Conservation (phyloP, 257 asterid genomes). For the Eucommia ulmoides region DNA sequence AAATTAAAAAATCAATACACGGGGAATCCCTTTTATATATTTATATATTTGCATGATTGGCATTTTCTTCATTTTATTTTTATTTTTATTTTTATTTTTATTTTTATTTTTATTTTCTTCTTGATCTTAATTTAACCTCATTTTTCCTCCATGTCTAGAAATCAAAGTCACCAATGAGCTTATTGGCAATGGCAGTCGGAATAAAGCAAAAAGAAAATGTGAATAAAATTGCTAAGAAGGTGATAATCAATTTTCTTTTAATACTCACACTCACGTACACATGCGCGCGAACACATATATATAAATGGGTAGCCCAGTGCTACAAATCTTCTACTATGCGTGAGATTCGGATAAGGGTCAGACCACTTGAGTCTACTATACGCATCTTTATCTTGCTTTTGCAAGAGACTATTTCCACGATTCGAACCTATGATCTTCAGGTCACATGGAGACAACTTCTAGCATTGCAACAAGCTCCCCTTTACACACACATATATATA, state of each 20-base stretch:
- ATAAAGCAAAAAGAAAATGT: conserved; percentile 54
- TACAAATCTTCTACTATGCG: too few relatives aligned
- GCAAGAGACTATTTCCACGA: too few relatives aligned
- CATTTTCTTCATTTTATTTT: background rate
- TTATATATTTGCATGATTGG: background rate
- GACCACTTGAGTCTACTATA: too few relatives aligned
- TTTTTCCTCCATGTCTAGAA: conserved; percentile 21
- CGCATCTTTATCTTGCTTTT: too few relatives aligned
- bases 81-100: background rate
- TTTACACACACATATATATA: background rate
- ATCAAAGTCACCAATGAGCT: conserved; percentile 33
- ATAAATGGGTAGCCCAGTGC: too few relatives aligned
- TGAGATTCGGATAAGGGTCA: too few relatives aligned
- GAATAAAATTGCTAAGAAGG: conserved; percentile 52
- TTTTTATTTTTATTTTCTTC: conserved; percentile 4
- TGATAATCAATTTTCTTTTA: conserved; percentile 8
- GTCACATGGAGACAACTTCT: too few relatives aligned
- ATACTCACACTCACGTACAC: background rate
- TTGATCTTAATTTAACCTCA: conserved; percentile 11
- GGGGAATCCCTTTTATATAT: too few relatives aligned
- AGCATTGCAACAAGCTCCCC: too few relatives aligned
- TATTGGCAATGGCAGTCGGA: conserved; percentile 77
- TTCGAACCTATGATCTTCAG: too few relatives aligned
- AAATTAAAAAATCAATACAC: background rate
- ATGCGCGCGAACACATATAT: too few relatives aligned